Percentiles rank a stretch among this genome's conserved stretches.
Evolutionary conservation across 140 eudicot species (phyloP).

Genomic region (Senecio squalidus): DNA sequence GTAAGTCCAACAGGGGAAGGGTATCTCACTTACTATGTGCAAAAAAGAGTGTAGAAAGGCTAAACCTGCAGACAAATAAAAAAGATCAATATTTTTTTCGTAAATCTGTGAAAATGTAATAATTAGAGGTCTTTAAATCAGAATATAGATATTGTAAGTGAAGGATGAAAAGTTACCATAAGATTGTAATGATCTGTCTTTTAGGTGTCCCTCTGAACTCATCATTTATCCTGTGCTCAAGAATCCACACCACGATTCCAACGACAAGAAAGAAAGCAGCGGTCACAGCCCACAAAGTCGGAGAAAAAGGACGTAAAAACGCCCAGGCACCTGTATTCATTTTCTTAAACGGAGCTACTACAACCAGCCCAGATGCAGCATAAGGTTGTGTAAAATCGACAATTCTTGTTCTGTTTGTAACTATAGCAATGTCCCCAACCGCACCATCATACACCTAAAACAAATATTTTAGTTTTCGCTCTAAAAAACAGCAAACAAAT

Average conservation of each 20-base stretch:
- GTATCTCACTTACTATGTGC: conserved; percentile 68
- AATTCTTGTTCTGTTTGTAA: conserved; percentile 60
- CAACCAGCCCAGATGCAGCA: conserved; percentile 83
- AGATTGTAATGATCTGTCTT: conserved; percentile 61
- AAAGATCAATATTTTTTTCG: too few relatives aligned
- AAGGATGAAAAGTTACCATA: conserved; percentile 48
- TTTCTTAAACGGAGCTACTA: conserved; percentile 74
- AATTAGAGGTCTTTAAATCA: background rate
- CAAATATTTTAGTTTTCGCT: background rate
- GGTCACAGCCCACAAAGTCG: conserved; percentile 63
- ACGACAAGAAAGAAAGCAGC: conserved; percentile 66
- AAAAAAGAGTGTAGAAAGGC: conserved; percentile 82
- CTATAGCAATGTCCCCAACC: conserved; percentile 83
- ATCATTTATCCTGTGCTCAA: conserved; percentile 80
- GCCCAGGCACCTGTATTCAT: conserved; percentile 87
- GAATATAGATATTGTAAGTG: background rate
- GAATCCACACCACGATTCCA: conserved; percentile 78
- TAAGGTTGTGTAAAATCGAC: conserved; percentile 91
- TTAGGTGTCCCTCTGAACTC: conserved; percentile 85
- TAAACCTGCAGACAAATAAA: conserved; percentile 63
- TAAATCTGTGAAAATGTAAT: too few relatives aligned
- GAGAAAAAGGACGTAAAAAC: conserved; percentile 77
- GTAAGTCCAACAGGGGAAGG: background rate
- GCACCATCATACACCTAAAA: conserved; percentile 66
- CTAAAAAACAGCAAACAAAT: background rate